Base-by-base conservation (phyloP, 441 rosid species). In the Oxalis stricta region DNA sequence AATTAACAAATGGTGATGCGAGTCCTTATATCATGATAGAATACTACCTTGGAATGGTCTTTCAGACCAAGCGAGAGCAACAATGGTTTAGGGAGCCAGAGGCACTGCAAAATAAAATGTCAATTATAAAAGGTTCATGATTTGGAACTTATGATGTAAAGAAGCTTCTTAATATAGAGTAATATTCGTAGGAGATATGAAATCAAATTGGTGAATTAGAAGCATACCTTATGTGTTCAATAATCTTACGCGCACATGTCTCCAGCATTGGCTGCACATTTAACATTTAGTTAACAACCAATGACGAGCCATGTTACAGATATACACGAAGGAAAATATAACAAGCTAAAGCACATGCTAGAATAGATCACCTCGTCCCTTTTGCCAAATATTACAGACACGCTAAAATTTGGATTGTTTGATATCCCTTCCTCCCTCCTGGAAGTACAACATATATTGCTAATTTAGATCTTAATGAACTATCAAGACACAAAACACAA, bases 371-470 rank as follows among this genome's bases (percentile, higher is more conserved):
- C 97, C 79, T 82, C 84, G 35, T 89, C 82, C 37, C 97, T 75
- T 68, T 82, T 84, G 50, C 94, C 94, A 44, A 89, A 82, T 48
- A 84, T 59, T 46, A 84, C 86, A 11, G 94, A 82, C 22, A 88
- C 92, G 34, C 38, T 77, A 53, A 63, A 88, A 38, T 84, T 84
- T 41, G 92, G 95, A 50, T 75, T 53, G 28, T 56, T 54, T 9
- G 94, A 65, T 60, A 89, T 59, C 41, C 85, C 92, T 61, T 79
- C 84, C 58, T 88, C 97, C 62, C 82, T 88, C 69, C 97, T 84
- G 54, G 18, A 24, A 60, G 45, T 41, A 33, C 38, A 40, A 21
- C 7, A 41, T 39, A 29, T 16, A 46, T 16, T 20, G 54, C 36
- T 38, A 33, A 36, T 15, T 17, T 40, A 41, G 3, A 17, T 41